Evolutionary conservation across 306 rosid genomes (phyloP).

Genomic region (Oemleria cerasiformis): DNA sequence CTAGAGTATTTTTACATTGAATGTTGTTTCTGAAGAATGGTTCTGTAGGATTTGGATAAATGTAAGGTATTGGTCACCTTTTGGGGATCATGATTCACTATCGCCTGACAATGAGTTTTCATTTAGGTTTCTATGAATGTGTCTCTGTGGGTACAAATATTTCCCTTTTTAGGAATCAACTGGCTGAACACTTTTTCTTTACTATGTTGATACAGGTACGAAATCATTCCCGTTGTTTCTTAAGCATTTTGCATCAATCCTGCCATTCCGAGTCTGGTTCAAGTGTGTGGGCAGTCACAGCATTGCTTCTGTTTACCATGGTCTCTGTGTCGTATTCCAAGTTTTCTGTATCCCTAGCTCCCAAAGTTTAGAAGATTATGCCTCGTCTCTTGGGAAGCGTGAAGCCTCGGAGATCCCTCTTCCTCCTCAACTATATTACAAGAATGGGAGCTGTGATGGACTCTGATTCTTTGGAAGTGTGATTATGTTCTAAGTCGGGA

Average conservation of each 20-base stretch:
- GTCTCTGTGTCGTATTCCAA: background rate
- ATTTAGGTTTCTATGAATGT: background rate
- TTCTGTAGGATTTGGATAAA: background rate
- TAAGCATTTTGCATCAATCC: conserved; percentile 24
- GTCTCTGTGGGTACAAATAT: background rate
- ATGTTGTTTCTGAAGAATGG: background rate
- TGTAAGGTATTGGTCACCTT: background rate
- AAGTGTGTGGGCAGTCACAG: conserved; percentile 23
- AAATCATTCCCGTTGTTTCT: conserved; percentile 28
- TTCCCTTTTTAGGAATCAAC: background rate
- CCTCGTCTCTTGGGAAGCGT: background rate
- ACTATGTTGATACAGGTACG: conserved; percentile 32
- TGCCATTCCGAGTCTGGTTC: conserved; percentile 20
- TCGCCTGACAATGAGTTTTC: too few species aligned
- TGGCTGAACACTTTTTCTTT: conserved; percentile 11
- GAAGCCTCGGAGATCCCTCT: background rate
- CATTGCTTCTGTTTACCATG: conserved; percentile 6
- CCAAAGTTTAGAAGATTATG: background rate
- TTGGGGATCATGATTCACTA: too few species aligned
- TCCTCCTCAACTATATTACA: background rate
- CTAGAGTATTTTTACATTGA: background rate
- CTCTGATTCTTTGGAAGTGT: too few species aligned
- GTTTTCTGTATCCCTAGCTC: background rate
- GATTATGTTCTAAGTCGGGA: too few species aligned
- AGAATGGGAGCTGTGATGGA: background rate